Percentiles rank a stretch among this genome's conserved stretches.
Conservation (phyloP, 805 yeast species). For the Candida orba region DNA sequence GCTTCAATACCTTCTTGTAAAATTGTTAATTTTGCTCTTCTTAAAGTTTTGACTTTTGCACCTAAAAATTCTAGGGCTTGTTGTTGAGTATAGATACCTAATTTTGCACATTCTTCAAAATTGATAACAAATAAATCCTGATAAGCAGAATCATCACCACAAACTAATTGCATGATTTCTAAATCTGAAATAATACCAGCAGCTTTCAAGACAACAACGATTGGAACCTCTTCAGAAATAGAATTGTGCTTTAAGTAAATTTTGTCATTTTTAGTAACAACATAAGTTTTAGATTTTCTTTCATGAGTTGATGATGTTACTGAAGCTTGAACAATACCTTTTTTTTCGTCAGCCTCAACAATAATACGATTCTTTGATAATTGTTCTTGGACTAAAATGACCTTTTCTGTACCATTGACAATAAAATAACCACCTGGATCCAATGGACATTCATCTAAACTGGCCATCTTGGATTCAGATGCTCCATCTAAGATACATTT, state of each 20-base stretch:
- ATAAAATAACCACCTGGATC: conserved; percentile 99
- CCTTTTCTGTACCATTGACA: conserved; percentile 97
- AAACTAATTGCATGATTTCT: conserved; percentile 88
- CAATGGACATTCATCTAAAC: conserved; percentile 85
- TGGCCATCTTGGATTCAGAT: conserved; percentile 79
- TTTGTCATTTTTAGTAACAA: conserved; percentile 82
- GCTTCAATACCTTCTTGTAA: conserved; percentile 96
- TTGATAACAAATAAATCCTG: conserved; percentile 91
- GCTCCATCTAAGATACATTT: conserved; percentile 82
- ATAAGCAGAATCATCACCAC: conserved; percentile 81
- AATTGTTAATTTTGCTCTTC: conserved; percentile 78
- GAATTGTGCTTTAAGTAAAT: conserved; percentile 94
- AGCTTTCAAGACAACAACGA: conserved; percentile 87
- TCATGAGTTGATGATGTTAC: conserved; percentile 98
- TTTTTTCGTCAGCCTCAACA: conserved; percentile 95
- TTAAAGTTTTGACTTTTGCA: conserved; percentile 80
- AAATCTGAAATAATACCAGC: conserved; percentile 90
- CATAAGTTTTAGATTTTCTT: conserved; percentile 94
- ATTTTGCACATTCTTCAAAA: conserved; percentile 85
- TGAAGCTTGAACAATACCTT: conserved; percentile 91
- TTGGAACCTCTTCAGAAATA: conserved; percentile 90
- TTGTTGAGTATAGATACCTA: conserved; percentile 82
- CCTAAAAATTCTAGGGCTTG: conserved; percentile 94
- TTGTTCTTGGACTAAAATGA: conserved; percentile 94
- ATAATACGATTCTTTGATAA: conserved; percentile 93